Conservation (phyloP, 2,329 filamentous ascomycete genomes). For the Fusarium sp. region DNA sequence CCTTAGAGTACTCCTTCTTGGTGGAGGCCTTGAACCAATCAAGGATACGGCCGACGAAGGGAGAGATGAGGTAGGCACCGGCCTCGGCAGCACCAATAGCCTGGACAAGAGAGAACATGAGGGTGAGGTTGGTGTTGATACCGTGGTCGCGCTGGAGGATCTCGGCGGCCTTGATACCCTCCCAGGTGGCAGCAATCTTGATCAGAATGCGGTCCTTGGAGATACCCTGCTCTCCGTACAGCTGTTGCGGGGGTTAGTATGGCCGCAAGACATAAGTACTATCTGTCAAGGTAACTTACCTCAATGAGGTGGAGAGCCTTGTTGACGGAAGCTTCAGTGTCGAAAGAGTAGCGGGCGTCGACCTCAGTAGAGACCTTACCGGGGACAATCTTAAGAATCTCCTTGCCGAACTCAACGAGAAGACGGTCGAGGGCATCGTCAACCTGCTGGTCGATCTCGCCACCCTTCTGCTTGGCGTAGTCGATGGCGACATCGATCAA, state of each 20-base stretch:
- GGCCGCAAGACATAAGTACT: slow-evolving; percentile 17
- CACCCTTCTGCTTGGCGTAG: slow-evolving; percentile 83
- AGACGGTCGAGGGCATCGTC: slow-evolving; percentile 92
- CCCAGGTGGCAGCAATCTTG: slow-evolving; percentile 99
- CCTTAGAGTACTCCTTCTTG: slow-evolving; percentile 91
- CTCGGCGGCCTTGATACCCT: slow-evolving; percentile 98
- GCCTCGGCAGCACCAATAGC: slow-evolving; percentile 97
- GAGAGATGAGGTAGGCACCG: slow-evolving; percentile 95
- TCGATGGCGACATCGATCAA: slow-evolving; percentile 87
- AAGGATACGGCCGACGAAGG: slow-evolving; percentile 98
- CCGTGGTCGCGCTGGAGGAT: slow-evolving; percentile 95
- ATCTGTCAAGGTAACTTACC: slow-evolving; percentile 61
- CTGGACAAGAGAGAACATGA: slow-evolving; percentile 97
- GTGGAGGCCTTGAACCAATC: slow-evolving; percentile 98
- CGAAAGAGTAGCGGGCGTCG: slow-evolving; percentile 94
- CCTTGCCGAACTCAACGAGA: slow-evolving; percentile 96
- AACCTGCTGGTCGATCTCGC: slow-evolving; percentile 80
- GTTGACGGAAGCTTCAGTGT: slow-evolving; percentile 88
- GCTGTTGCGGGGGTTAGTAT: slow-evolving; percentile 61
- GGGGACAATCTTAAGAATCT: slow-evolving; percentile 96
- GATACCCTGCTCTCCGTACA: slow-evolving; percentile 93
- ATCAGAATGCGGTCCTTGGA: slow-evolving; percentile 95
- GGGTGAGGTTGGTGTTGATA: slow-evolving; percentile 98
- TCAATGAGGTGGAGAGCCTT: slow-evolving; percentile 98
- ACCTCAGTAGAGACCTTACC: slow-evolving; percentile 99